Evolutionary conservation across 1,284 basidiomycete species (phyloP).

Genomic region (Phylloporus sp.): DNA sequence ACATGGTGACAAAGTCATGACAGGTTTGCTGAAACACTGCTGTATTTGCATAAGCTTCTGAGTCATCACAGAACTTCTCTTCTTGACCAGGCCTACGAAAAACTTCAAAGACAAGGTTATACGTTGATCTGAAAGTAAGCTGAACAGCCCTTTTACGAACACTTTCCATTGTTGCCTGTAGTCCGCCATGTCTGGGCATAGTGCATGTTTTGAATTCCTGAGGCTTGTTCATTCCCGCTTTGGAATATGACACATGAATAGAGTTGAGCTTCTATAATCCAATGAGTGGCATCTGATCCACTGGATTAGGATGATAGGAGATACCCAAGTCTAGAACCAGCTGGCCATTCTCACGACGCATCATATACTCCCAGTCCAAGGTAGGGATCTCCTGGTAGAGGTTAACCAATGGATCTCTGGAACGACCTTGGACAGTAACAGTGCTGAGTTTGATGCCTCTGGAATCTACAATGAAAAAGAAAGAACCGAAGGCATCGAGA

Average conservation of each 20-base stretch:
- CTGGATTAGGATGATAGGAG: background rate
- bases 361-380: constrained; percentile 21
- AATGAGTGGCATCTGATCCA: background rate
- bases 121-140: constrained; percentile 5
- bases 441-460: constrained; percentile 19
- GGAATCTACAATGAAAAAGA: constrained; percentile 15
- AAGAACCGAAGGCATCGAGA: constrained; percentile 13
- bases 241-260: constrained; percentile 9
- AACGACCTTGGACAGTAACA: constrained; percentile 8
- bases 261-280: constrained; percentile 19
- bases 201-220: constrained; percentile 15
- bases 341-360: constrained; percentile 6
- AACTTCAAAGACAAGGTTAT: constrained; percentile 15
- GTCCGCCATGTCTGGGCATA: constrained; percentile 11
- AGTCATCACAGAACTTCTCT: constrained; percentile 12
- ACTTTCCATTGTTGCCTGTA: constrained; percentile 5
- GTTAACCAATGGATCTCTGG: constrained; percentile 11
- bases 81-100: constrained; percentile 10
- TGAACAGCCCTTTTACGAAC: background rate
- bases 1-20: background rate
- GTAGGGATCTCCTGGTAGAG: constrained; percentile 15
- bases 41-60: constrained; percentile 11
- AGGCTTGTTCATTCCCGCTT: constrained; percentile 15
- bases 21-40: constrained; percentile 1
- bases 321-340: constrained; percentile 10